Evolutionary conservation across 257 asterid genomes (phyloP).

Genomic region (Nicotiana sylvestris): DNA sequence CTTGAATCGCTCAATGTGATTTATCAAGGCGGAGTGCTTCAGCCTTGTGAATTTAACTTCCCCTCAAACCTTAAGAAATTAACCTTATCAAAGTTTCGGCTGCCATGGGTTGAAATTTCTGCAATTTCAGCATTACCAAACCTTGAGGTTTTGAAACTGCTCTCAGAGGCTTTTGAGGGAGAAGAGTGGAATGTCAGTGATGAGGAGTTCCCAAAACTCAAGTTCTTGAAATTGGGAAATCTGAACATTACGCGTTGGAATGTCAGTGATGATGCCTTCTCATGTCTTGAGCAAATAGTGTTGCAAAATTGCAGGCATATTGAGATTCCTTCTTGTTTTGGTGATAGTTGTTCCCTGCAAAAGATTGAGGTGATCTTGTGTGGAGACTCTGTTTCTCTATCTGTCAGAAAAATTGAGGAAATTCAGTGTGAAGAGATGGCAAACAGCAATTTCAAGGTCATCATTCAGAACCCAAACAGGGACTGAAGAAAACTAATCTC

Average conservation of each 20-base stretch:
- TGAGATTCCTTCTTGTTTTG: constrained; percentile 9
- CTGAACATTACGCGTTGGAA: constrained; percentile 8
- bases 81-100: background rate
- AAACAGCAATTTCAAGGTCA: constrained; percentile 12
- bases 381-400: background rate
- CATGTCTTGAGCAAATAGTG: constrained; percentile 11
- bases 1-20: constrained; percentile 8
- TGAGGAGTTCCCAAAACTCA: constrained; percentile 14
- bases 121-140: background rate
- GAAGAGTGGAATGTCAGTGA: background rate
- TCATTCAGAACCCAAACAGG: background rate
- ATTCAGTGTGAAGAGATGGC: background rate
- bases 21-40: too few species aligned
- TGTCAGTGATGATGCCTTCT: constrained; percentile 17
- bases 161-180: background rate
- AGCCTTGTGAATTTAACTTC: background rate
- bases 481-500: background rate
- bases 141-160: constrained; percentile 17
- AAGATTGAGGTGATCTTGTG: constrained; percentile 3
- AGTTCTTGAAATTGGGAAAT: background rate
- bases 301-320: background rate
- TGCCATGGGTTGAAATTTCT: constrained; percentile 13
- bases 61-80: constrained; percentile 8
- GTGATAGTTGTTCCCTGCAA: background rate
- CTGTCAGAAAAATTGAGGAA: constrained; percentile 6